Conservation (phyloP, 495 filamentous ascomycete species). For the Thermochaetoides thermophila region DNA sequence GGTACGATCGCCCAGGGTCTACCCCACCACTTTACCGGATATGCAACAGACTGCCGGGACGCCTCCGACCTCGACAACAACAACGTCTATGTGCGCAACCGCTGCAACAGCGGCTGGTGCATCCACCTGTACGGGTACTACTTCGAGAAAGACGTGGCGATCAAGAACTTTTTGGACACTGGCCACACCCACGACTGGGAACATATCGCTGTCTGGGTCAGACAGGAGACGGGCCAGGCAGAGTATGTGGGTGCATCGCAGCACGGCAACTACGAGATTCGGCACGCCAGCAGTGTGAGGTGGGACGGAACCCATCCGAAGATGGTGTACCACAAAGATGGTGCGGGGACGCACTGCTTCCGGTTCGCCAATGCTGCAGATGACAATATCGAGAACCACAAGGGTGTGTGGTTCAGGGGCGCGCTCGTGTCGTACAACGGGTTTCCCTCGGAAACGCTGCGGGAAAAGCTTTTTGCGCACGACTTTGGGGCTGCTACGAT, state of each 20-base stretch:
- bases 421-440: constrained; percentile 26
- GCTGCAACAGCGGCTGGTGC: constrained; percentile 33
- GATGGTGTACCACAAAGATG: constrained; percentile 32
- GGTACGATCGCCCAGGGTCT: constrained; percentile 26
- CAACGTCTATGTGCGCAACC: constrained; percentile 31
- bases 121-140: constrained; percentile 32
- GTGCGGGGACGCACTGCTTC: constrained; percentile 25
- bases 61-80: constrained; percentile 27
- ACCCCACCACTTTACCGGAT: constrained; percentile 15
- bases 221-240: constrained; percentile 7
- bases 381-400: constrained; percentile 26
- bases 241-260: constrained; percentile 24
- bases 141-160: constrained; percentile 32
- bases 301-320: constrained; percentile 32
- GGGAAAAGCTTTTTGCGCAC: constrained; percentile 15
- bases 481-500: constrained; percentile 21
- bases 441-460: constrained; percentile 11
- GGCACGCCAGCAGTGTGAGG: constrained; percentile 17
- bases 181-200: constrained; percentile 35
- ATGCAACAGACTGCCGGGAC: constrained; percentile 23
- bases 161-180: constrained; percentile 17
- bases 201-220: constrained; percentile 30
- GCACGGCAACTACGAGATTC: constrained; percentile 24
- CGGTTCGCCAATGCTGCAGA: constrained; percentile 26
- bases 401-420: constrained; percentile 26